phyloP scores from a whole-genome alignment of 495 filamentous ascomycete genomes.

The Aspergillus campestris region DNA sequence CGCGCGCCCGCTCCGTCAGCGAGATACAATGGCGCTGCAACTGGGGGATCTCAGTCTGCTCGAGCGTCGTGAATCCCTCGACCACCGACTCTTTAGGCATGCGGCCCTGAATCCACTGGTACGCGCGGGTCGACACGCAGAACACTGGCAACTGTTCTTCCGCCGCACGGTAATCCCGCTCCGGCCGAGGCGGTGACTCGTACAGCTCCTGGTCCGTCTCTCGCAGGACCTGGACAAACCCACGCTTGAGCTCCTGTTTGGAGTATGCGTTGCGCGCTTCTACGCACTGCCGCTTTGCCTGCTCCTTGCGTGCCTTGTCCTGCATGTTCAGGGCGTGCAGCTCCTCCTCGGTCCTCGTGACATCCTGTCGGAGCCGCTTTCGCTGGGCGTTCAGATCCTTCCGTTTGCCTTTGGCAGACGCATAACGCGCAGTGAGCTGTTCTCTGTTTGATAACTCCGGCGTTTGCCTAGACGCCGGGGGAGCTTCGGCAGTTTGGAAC shows the following conservation, averaged over 20 bases:
- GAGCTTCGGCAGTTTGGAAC: too few species aligned
- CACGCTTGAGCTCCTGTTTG: constrained; percentile 40
- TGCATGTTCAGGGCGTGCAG: background rate
- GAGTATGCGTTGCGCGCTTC: constrained; percentile 46
- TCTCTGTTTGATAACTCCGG: background rate
- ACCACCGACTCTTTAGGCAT: constrained; percentile 39
- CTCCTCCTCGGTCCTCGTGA: background rate
- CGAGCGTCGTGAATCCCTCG: constrained; percentile 34
- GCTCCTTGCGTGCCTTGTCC: too few species aligned
- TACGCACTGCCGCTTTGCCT: constrained; percentile 31
- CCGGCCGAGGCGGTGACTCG: constrained; percentile 31
- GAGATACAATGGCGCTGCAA: constrained; percentile 48
- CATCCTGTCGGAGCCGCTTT: background rate
- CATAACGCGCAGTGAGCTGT: background rate
- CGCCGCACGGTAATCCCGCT: constrained; percentile 49
- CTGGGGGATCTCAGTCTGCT: constrained; percentile 49
- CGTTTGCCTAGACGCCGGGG: too few species aligned
- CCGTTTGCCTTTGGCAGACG: constrained; percentile 11
- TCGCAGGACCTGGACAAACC: constrained; percentile 49
- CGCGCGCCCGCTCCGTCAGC: constrained; percentile 41
- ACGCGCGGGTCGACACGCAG: constrained; percentile 50
- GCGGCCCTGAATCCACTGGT: constrained; percentile 51
- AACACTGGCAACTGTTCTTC: constrained; percentile 49
- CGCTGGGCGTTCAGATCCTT: constrained; percentile 24
- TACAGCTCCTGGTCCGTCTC: constrained; percentile 44